Evolutionary conservation across 2,329 filamentous ascomycete genomes (phyloP).

Genomic region (Colletotrichum gloeosporioides): DNA sequence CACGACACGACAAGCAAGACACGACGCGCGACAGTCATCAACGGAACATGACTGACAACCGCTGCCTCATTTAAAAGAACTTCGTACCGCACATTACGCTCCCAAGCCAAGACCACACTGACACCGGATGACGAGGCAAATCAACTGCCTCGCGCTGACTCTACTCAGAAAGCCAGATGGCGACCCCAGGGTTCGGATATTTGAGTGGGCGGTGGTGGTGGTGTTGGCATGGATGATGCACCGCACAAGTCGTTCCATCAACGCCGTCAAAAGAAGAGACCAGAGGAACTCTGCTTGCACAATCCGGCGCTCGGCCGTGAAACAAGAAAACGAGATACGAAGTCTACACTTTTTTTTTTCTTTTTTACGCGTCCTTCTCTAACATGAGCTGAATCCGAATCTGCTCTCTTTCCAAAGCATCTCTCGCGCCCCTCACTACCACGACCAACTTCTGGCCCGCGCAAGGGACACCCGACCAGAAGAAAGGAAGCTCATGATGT

Average conservation of each 20-base stretch:
- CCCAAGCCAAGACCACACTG: background rate
- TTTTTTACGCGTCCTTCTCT: constrained; percentile 6
- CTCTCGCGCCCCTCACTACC: background rate
- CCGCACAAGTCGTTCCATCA: background rate
- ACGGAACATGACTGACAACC: background rate
- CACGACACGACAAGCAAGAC: background rate
- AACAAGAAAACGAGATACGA: constrained; percentile 7
- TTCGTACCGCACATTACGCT: background rate
- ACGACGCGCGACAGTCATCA: background rate
- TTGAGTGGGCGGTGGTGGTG: constrained; percentile 5
- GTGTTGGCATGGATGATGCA: background rate
- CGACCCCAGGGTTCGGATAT: constrained; percentile 9
- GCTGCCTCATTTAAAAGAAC: background rate
- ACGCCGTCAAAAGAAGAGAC: background rate
- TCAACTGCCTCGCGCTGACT: background rate
- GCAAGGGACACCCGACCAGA: background rate
- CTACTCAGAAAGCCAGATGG: background rate
- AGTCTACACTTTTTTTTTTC: background rate
- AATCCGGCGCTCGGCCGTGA: background rate
- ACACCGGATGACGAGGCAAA: background rate
- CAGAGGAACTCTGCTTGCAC: background rate
- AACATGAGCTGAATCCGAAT: constrained; percentile 17
- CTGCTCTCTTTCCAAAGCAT: background rate
- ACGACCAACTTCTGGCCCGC: background rate
- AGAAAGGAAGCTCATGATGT: background rate